Evolutionary conservation across 108 stramenopile genomes (phyloP).

Genomic region (Cyclotella sp.): DNA sequence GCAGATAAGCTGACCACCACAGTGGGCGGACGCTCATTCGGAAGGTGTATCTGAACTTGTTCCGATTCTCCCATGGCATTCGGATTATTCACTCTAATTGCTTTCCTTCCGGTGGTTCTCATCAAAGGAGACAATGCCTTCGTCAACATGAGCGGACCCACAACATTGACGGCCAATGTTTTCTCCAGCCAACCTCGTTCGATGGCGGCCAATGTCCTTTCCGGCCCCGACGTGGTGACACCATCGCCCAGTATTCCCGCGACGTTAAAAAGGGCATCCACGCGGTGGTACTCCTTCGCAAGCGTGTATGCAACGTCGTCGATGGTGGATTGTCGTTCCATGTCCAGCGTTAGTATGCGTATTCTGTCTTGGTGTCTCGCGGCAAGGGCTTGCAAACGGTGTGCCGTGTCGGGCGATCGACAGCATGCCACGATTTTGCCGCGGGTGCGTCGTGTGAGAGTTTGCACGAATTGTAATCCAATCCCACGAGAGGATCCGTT

Average conservation of each 20-base stretch:
- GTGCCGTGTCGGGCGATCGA: conserved; percentile 58
- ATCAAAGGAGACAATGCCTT: conserved; percentile 74
- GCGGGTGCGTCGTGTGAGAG: conserved; percentile 53
- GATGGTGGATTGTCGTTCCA: conserved; percentile 70
- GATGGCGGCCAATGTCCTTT: conserved; percentile 70
- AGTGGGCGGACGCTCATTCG: conserved; percentile 41
- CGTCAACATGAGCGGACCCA: conserved; percentile 82
- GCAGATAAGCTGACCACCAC: conserved; percentile 89
- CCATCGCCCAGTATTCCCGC: conserved; percentile 84
- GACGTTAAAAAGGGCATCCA: conserved; percentile 81
- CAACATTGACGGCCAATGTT: conserved; percentile 72
- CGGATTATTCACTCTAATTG: not conserved
- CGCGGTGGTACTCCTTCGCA: conserved; percentile 52
- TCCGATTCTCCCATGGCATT: not conserved
- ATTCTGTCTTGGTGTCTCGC: conserved; percentile 40
- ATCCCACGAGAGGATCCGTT: conserved; percentile 82
- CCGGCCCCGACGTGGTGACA: conserved; percentile 75
- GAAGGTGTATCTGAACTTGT: conserved; percentile 14
- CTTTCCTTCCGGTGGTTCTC: conserved; percentile 36
- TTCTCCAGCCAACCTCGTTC: conserved; percentile 85
- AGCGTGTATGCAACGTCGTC: conserved; percentile 53
- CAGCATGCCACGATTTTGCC: conserved; percentile 83
- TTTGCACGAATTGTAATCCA: conserved; percentile 68
- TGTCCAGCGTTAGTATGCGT: conserved; percentile 60
- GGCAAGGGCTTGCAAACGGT: conserved; percentile 33